A percentile compares a stretch with the other conserved stretches of the same genome.
phyloP scores from a whole-genome alignment of 768 basidiomycete genomes.

The Tubosaeta brunneosetosa region DNA sequence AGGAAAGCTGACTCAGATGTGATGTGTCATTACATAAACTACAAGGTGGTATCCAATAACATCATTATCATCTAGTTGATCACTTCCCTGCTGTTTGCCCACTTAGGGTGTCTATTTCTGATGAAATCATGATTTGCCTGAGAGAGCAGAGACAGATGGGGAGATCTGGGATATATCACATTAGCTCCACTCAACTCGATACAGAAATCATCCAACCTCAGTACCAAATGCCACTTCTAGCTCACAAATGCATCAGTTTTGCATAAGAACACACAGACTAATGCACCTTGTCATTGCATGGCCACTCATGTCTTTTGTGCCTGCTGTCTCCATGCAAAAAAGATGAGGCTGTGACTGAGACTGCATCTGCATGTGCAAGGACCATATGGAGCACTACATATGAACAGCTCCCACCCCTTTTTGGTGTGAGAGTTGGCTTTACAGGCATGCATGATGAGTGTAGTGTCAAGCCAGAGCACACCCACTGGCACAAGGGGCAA shows the following conservation, averaged over 20 bases:
- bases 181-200: neutral
- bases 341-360: conserved; percentile 55
- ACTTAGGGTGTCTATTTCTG: conserved; percentile 71
- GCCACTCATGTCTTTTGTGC: conserved; percentile 62
- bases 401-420: conserved; percentile 80
- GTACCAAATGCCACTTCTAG: conserved; percentile 57
- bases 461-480: conserved; percentile 75
- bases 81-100: conserved; percentile 59
- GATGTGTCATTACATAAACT: neutral
- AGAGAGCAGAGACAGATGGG: conserved; percentile 75
- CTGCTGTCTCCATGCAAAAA: conserved; percentile 79
- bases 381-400: conserved; percentile 61
- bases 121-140: conserved; percentile 73
- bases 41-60: neutral
- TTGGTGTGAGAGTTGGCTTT: conserved; percentile 70
- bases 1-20: too few relatives aligned
- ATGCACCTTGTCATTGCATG: conserved; percentile 58
- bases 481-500: conserved; percentile 65
- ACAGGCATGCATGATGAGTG: conserved; percentile 73
- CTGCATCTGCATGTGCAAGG: conserved; percentile 23
- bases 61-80: conserved; percentile 41
- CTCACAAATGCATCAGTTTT: neutral
- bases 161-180: conserved; percentile 33
- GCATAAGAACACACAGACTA: neutral
- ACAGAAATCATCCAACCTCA: conserved; percentile 33